Conservation (phyloP, 345 rosid species). For the Ailanthus altissimus region DNA sequence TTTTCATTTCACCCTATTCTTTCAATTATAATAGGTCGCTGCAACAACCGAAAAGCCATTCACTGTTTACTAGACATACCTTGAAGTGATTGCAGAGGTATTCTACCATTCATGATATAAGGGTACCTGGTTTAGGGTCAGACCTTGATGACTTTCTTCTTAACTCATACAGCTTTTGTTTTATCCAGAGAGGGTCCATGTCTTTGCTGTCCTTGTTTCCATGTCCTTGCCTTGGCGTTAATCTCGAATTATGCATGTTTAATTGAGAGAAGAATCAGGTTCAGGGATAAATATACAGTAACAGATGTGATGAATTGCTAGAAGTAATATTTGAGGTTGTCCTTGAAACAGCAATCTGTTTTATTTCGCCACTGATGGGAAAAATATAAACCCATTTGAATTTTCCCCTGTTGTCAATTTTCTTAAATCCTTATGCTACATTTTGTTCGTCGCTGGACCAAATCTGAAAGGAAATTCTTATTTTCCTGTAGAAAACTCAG, state of each 20-base stretch:
- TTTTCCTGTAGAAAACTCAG: no score
- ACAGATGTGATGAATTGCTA: background rate
- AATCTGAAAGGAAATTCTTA: no score
- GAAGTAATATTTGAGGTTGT: background rate
- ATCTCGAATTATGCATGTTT: background rate
- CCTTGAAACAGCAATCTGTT: no score
- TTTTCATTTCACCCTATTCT: background rate
- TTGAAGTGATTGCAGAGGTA: constrained; percentile 21
- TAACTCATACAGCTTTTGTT: constrained; percentile 2
- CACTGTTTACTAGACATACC: constrained; percentile 26
- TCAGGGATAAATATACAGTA: background rate
- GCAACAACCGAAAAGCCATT: constrained; percentile 21
- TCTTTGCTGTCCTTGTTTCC: constrained; percentile 13
- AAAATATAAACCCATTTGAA: no score
- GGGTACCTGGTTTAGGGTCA: background rate
- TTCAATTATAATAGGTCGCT: constrained; percentile 8
- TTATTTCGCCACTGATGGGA: no score
- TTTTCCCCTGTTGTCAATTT: no score
- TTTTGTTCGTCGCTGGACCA: no score
- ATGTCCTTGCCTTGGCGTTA: background rate
- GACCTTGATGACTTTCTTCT: background rate
- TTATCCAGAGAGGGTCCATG: constrained; percentile 7
- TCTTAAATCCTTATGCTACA: no score
- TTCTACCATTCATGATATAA: background rate
- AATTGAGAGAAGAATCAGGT: background rate